phyloP scores from a whole-genome alignment of 1,284 basidiomycete genomes.

The Somion occarium region DNA sequence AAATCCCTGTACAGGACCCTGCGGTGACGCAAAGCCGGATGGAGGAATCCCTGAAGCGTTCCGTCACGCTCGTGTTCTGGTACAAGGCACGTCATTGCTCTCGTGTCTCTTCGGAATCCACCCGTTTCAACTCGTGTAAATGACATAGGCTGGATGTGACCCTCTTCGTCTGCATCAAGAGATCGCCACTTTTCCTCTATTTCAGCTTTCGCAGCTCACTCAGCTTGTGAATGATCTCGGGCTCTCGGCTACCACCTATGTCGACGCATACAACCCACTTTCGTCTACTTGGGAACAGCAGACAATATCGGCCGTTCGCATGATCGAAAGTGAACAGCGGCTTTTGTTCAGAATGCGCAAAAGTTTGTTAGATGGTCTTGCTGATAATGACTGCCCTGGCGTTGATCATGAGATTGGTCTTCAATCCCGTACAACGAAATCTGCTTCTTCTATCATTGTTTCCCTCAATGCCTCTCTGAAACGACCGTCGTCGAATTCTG shows the following conservation, averaged over 20 bases:
- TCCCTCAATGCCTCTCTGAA: constrained; percentile 7
- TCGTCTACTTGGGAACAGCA: constrained; percentile 57
- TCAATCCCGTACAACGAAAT: constrained; percentile 26
- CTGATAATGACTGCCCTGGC: constrained; percentile 51
- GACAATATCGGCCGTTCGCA: constrained; percentile 36
- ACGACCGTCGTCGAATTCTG: constrained; percentile 1
- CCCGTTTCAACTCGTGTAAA: not conserved
- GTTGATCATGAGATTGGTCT: constrained; percentile 48
- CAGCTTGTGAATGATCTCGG: constrained; percentile 49
- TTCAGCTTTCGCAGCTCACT: constrained; percentile 50
- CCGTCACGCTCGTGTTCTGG: constrained; percentile 64
- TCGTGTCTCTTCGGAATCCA: not conserved
- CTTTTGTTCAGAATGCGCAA: constrained; percentile 55
- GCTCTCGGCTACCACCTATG: constrained; percentile 43
- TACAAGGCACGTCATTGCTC: constrained; percentile 43
- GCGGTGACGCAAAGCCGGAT: constrained; percentile 17
- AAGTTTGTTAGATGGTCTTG: constrained; percentile 49
- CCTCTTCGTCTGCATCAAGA: constrained; percentile 58
- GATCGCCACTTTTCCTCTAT: constrained; percentile 58
- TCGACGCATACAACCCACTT: constrained; percentile 53
- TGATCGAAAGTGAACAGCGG: constrained; percentile 40
- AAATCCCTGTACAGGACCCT: constrained; percentile 5
- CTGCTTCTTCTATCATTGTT: constrained; percentile 4
- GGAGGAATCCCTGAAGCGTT: constrained; percentile 30
- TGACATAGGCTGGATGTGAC: constrained; percentile 43